phyloP scores from a whole-genome alignment of 2,329 filamentous ascomycete species.

The Ophiocordyceps camponoti-saundersi region DNA sequence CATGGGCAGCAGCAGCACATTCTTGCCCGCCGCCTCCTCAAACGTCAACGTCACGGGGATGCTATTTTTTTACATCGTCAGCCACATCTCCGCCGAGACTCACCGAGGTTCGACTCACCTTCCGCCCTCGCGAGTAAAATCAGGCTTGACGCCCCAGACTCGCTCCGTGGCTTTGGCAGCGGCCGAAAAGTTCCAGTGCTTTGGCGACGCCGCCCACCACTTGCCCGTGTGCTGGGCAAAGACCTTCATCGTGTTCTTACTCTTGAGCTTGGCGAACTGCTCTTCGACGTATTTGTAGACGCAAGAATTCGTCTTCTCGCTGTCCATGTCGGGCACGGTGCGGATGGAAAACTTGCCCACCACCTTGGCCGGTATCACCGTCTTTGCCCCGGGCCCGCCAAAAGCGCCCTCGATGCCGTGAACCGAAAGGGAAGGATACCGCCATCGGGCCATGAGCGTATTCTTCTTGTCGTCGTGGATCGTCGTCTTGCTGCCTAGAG shows the following conservation, averaged over 20 bases:
- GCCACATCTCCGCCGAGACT: neutral
- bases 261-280: slow-evolving; percentile 70
- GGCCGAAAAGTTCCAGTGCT: slow-evolving; percentile 97
- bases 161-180: slow-evolving; percentile 91
- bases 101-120: slow-evolving; percentile 33
- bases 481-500: slow-evolving; percentile 72
- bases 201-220: slow-evolving; percentile 96
- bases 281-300: slow-evolving; percentile 74
- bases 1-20: slow-evolving; percentile 90
- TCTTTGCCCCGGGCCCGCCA: slow-evolving; percentile 86
- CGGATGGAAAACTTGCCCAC: slow-evolving; percentile 97
- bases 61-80: slow-evolving; percentile 24
- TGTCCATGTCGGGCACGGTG: slow-evolving; percentile 95
- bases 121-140: slow-evolving; percentile 92
- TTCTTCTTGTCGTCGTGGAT: slow-evolving; percentile 80
- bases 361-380: slow-evolving; percentile 95
- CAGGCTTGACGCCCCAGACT: slow-evolving; percentile 84
- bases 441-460: slow-evolving; percentile 92
- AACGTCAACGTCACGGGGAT: slow-evolving; percentile 96
- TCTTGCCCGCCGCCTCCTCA: slow-evolving; percentile 95
- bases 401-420: slow-evolving; percentile 95
- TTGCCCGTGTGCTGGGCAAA: slow-evolving; percentile 80
- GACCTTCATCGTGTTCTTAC: slow-evolving; percentile 81
- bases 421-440: slow-evolving; percentile 81
- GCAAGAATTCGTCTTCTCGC: slow-evolving; percentile 67